Conservation (phyloP, 495 filamentous ascomycete genomes). For the Xylaria scruposa region DNA sequence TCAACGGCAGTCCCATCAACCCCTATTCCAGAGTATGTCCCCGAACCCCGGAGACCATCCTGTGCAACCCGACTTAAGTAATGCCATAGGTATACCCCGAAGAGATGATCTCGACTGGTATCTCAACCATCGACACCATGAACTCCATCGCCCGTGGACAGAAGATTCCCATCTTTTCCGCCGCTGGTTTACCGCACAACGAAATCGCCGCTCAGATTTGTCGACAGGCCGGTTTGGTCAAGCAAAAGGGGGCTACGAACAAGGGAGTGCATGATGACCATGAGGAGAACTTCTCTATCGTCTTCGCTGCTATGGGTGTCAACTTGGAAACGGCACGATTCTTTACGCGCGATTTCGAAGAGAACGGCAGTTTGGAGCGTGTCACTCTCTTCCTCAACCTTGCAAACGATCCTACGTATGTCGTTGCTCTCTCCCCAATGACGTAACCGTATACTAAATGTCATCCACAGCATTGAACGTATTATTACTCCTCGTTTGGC, state of each 20-base stretch:
- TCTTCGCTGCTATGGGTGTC: slow-evolving; percentile 99
- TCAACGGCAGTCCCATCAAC: slow-evolving; percentile 99
- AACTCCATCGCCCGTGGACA: slow-evolving; percentile 99
- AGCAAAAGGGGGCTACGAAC: slow-evolving; percentile 73
- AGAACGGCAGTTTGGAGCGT: slow-evolving; percentile 98
- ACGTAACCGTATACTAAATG: slow-evolving; percentile 37
- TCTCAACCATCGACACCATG: slow-evolving; percentile 99
- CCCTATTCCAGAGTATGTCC: slow-evolving; percentile 86
- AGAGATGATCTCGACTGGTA: slow-evolving; percentile 99
- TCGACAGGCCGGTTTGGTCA: slow-evolving; percentile 92
- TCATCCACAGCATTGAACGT: slow-evolving; percentile 81
- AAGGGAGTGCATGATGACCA: slow-evolving; percentile 97
- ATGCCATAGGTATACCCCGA: slow-evolving; percentile 85
- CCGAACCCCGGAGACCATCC: not conserved
- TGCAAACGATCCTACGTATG: slow-evolving; percentile 97
- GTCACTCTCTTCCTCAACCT: slow-evolving; percentile 97
- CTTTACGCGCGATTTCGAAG: slow-evolving; percentile 98
- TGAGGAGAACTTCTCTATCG: slow-evolving; percentile 99
- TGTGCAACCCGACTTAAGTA: slow-evolving; percentile 26
- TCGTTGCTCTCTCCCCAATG: slow-evolving; percentile 11
- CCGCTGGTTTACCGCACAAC: slow-evolving; percentile 97
- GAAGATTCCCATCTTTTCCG: slow-evolving; percentile 99
- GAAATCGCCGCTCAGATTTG: slow-evolving; percentile 99
- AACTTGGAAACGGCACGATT: slow-evolving; percentile 99
- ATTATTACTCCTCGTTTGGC: slow-evolving; percentile 99